Conservation (phyloP, 2,329 filamentous ascomycete species). For the Calonectria crousiana region DNA sequence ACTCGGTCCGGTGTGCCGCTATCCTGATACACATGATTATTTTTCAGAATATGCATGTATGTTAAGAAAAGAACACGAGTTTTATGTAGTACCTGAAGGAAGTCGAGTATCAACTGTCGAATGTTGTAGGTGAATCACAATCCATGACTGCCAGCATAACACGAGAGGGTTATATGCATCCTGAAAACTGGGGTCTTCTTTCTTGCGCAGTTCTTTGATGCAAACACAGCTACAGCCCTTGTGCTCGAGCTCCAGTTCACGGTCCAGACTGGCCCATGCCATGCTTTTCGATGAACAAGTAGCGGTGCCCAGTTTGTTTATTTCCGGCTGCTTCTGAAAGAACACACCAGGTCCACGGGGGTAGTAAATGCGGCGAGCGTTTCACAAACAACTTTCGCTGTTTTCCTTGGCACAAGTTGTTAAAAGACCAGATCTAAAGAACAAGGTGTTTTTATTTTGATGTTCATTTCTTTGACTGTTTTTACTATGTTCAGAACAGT, state of each 20-base stretch:
- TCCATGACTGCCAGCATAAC: neutral
- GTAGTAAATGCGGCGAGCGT: neutral
- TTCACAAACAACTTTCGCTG: neutral
- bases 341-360: neutral
- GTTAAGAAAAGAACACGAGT: neutral
- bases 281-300: neutral
- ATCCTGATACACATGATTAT: slow-evolving; percentile 1
- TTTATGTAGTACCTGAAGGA: neutral
- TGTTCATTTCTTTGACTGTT: neutral
- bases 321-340: neutral
- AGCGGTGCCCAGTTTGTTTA: neutral
- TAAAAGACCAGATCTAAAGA: neutral
- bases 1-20: neutral
- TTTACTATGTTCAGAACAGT: neutral
- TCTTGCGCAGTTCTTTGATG: neutral
- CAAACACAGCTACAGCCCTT: neutral
- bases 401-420: neutral
- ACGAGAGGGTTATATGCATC: neutral
- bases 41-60: neutral
- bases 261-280: neutral
- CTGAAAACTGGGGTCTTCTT: neutral
- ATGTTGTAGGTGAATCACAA: neutral
- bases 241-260: neutral
- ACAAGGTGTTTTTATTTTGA: too few relatives aligned
- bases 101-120: neutral